phyloP scores from a whole-genome alignment of 179 eudicot genomes.

The Beta corolliflora region DNA sequence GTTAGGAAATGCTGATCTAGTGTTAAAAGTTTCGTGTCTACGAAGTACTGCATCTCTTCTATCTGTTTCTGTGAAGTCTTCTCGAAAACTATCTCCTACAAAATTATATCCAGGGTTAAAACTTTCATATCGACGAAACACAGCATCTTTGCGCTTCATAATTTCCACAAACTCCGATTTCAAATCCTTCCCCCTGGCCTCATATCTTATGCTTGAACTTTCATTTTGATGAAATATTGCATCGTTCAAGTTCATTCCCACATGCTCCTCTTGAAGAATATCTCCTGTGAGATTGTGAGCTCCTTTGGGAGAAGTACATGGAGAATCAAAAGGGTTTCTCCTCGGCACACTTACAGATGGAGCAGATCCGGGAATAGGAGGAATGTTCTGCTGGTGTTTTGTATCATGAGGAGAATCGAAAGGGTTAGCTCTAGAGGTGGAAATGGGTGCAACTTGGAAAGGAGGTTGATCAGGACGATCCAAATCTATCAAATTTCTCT shows the following conservation, averaged over 20 bases:
- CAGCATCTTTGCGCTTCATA: constrained; percentile 36
- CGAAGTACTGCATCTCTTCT: constrained; percentile 51
- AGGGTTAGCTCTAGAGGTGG: constrained; percentile 63
- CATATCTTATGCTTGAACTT: constrained; percentile 22
- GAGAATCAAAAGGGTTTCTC: constrained; percentile 67
- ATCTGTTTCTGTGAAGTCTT: constrained; percentile 20
- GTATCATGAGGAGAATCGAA: constrained; percentile 51
- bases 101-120: constrained; percentile 36
- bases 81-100: constrained; percentile 16
- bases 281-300: constrained; percentile 21
- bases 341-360: constrained; percentile 58
- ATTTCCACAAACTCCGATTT: constrained; percentile 17
- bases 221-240: constrained; percentile 5
- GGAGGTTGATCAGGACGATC: constrained; percentile 50
- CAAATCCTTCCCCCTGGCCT: background rate
- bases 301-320: constrained; percentile 61
- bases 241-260: constrained; percentile 27
- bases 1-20: constrained; percentile 53
- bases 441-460: constrained; percentile 55
- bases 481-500: constrained; percentile 68
- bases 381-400: constrained; percentile 36
- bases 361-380: constrained; percentile 80
- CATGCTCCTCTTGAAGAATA: constrained; percentile 43
- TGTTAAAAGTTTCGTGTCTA: constrained; percentile 71
- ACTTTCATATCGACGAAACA: constrained; percentile 67